These are phyloP conservation scores for Drosera capensis DNA, from an alignment of 148 eudicot genomes.

Conservation along the genomic window DNA sequence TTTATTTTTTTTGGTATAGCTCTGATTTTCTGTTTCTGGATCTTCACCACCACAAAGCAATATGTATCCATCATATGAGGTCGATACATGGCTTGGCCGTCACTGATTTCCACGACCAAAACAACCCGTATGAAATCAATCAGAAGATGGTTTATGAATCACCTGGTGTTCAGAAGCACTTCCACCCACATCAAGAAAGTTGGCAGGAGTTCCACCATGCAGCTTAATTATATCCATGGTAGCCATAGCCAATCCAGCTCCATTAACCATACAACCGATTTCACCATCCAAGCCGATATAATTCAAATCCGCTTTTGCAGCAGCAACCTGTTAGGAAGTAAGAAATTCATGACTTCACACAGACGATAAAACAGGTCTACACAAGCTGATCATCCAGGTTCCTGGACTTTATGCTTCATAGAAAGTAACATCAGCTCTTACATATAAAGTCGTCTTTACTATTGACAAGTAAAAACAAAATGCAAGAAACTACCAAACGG, in stretches of 20 bases:
- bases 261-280: conserved; percentile 98
- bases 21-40: too few species aligned
- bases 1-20: too few species aligned
- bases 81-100: too few species aligned
- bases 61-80: too few species aligned
- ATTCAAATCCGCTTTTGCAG: conserved; percentile 87
- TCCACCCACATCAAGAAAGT: conserved; percentile 96
- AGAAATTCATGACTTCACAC: too few species aligned
- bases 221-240: conserved; percentile 97
- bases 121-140: too few species aligned
- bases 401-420: too few species aligned
- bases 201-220: conserved; percentile 97
- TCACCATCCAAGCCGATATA: conserved; percentile 98
- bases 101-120: too few species aligned
- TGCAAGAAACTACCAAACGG: conserved; percentile 5
- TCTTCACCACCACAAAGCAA: too few species aligned
- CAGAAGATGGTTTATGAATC: not conserved
- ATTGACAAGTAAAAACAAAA: not conserved
- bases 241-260: conserved; percentile 99
- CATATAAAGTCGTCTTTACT: not conserved
- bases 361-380: too few species aligned
- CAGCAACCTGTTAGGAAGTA: conserved; percentile 70
- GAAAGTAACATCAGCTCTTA: too few species aligned
- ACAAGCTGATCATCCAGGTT: too few species aligned
- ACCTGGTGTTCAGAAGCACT: conserved; percentile 96